Conservation (phyloP, 1,284 basidiomycete genomes). For the Fomitiporia mediterranea region DNA sequence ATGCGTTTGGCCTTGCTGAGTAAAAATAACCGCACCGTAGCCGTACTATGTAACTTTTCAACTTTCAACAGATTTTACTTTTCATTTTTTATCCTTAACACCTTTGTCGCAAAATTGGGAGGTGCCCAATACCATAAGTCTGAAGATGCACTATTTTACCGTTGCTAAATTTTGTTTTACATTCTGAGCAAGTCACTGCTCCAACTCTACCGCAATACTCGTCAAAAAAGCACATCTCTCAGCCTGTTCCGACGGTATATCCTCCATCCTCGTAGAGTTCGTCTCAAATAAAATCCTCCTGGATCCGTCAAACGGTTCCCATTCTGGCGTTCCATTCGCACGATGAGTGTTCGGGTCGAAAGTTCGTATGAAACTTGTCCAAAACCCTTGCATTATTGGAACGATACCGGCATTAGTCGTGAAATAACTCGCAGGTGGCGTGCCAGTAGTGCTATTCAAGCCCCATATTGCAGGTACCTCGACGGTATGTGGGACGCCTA, state of each 20-base stretch:
- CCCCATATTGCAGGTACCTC: conserved; percentile 24
- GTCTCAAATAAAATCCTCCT: conserved; percentile 22
- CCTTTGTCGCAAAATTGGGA: no score
- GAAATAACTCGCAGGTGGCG: conserved; percentile 19
- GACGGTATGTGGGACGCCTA: conserved; percentile 22
- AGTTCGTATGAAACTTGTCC: conserved; percentile 24
- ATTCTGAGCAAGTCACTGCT: conserved; percentile 15
- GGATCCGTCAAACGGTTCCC: conserved; percentile 15
- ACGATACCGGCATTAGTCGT: conserved; percentile 20
- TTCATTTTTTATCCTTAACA: no score
- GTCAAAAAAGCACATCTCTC: conserved; percentile 22
- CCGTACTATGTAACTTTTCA: no score
- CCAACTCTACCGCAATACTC: conserved; percentile 18
- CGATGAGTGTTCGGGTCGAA: conserved; percentile 19
- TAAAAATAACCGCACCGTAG: no score
- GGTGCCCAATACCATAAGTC: no score
- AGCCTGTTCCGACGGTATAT: conserved; percentile 19
- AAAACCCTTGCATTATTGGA: conserved; percentile 22
- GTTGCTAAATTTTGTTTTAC: background rate
- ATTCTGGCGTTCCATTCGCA: conserved; percentile 14
- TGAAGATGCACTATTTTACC: background rate
- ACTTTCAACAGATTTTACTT: no score
- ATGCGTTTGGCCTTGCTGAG: no score
- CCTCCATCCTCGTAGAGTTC: conserved; percentile 23
- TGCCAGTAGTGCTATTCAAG: conserved; percentile 20